Evolutionary conservation across 768 basidiomycete species (phyloP).

Genomic region (Hydnomerulius pinastri): DNA sequence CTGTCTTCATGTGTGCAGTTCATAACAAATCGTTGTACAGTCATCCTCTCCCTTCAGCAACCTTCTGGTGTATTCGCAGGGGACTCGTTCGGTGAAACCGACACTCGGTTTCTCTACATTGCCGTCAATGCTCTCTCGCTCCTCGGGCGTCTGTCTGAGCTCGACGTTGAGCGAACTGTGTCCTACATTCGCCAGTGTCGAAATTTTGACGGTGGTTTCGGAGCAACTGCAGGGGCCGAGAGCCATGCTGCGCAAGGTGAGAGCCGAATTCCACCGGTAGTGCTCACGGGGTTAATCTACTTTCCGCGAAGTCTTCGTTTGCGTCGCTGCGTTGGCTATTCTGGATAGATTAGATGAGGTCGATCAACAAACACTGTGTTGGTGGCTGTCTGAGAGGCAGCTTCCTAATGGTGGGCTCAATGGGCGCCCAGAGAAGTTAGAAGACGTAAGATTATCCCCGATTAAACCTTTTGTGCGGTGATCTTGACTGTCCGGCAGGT

Average conservation of each 20-base stretch:
- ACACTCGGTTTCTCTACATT: conserved; percentile 89
- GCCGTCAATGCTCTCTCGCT: conserved; percentile 83
- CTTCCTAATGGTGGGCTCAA: conserved; percentile 92
- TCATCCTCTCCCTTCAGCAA: conserved; percentile 82
- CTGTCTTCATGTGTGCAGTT: neutral
- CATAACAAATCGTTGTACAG: conserved; percentile 39
- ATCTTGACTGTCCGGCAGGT: conserved; percentile 52
- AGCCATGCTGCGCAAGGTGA: conserved; percentile 91
- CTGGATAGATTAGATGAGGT: conserved; percentile 80
- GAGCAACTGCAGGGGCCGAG: conserved; percentile 81
- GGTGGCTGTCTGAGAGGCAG: conserved; percentile 96
- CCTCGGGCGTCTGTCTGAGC: conserved; percentile 67
- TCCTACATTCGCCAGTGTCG: conserved; percentile 73
- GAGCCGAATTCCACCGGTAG: neutral
- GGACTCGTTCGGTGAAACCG: conserved; percentile 88
- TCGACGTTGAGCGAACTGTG: conserved; percentile 70
- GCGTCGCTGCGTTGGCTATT: conserved; percentile 84
- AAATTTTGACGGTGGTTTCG: conserved; percentile 98
- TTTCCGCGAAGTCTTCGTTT: conserved; percentile 80
- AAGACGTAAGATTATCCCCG: conserved; percentile 68
- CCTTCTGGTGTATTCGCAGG: conserved; percentile 89
- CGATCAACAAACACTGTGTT: conserved; percentile 76
- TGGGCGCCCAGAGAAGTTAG: conserved; percentile 96
- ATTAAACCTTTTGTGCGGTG: neutral
- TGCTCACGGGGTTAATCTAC: neutral